Evolutionary conservation across 148 eudicot species (phyloP), one percentile per base, ranked within the genome.

Genomic region (Vaccinium corymbosum): DNA sequence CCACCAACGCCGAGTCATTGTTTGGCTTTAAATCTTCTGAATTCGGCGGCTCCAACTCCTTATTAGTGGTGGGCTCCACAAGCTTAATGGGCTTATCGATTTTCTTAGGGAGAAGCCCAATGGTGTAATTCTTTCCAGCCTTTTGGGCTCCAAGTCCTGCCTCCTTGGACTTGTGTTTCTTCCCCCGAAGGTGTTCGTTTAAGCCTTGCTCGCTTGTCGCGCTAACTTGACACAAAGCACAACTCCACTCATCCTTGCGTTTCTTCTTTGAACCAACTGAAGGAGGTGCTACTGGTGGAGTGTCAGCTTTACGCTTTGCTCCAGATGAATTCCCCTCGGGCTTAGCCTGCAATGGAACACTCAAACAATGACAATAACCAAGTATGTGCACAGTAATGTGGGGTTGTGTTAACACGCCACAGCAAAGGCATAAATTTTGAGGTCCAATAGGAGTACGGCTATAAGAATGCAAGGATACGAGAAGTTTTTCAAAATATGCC

Each of bases 111-210:
- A 84, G 85, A 38, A 87, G 86, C 62, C 90, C 85, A 19, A 90
- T 83, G 38, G 88, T 79, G 50, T 80, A 84, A 79, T 81, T 86
- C 57, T 76, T 80, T 25, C 91, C 91, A 7, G 72, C 87, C 72
- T 68, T 85, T 68, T 80, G 82, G n/a, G 88, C 79, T 59, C 61
- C 46, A 79, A 86, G 49, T 66, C 81, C 88, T 49, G 85, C 90
- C 86, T 86, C 89, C 79, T 82, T 87, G 8, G 89, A 48, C 87
- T 88, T 89, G 91, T 94, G 95, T 83, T 86, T 93, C 86, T 86
- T 93, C 15, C 98, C 98, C 8, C 79, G 80, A 1, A 93, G 82
- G 80, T 94, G 95, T 10, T 88, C 91, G 3, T 91, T 84, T 66
- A 94, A 76, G 15, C 83, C 88, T 79, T 46, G 90, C 75, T 91